Evolutionary conservation across 352 stramenopile species (phyloP).

Genomic region (Pythium vanterpoolii): DNA sequence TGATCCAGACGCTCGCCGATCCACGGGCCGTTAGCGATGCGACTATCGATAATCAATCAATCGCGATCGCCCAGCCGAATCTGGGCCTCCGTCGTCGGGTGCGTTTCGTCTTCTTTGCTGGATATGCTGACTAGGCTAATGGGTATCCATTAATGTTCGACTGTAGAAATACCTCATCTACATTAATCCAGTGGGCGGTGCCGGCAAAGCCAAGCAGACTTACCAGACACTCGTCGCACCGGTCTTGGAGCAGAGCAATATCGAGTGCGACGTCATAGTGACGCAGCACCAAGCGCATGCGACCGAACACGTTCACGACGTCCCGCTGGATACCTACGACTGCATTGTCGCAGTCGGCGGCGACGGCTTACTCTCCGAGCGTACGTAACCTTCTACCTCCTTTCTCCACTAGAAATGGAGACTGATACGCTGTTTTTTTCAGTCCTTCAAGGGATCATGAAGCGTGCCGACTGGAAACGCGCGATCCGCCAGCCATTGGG

Average conservation of each 20-base stretch:
- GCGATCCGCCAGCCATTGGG: slow-evolving; percentile 34
- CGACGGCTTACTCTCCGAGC: slow-evolving; percentile 65
- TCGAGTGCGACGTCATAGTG: slow-evolving; percentile 49
- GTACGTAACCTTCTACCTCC: slow-evolving; percentile 25
- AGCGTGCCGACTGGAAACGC: slow-evolving; percentile 35
- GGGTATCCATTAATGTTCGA: neutral
- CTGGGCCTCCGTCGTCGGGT: slow-evolving; percentile 34
- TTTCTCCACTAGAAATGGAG: neutral
- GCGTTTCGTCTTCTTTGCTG: too few relatives aligned
- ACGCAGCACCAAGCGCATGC: slow-evolving; percentile 55
- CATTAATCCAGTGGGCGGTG: slow-evolving; percentile 64
- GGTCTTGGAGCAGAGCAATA: slow-evolving; percentile 50
- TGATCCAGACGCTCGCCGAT: slow-evolving; percentile 45
- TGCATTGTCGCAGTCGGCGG: slow-evolving; percentile 65
- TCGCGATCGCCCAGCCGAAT: slow-evolving; percentile 6
- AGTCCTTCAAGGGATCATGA: slow-evolving; percentile 79
- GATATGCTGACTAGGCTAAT: neutral
- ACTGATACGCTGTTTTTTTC: neutral
- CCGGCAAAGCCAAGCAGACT: slow-evolving; percentile 44
- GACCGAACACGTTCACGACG: slow-evolving; percentile 38
- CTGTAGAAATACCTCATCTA: slow-evolving; percentile 55
- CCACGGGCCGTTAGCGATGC: slow-evolving; percentile 25
- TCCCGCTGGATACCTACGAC: slow-evolving; percentile 54
- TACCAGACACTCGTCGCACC: slow-evolving; percentile 50
- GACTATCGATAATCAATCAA: neutral